Percentiles rank a stretch among this genome's conserved stretches.
phyloP scores from a whole-genome alignment of 192 early-diverging fungal species.

The Pilaira anomala region DNA sequence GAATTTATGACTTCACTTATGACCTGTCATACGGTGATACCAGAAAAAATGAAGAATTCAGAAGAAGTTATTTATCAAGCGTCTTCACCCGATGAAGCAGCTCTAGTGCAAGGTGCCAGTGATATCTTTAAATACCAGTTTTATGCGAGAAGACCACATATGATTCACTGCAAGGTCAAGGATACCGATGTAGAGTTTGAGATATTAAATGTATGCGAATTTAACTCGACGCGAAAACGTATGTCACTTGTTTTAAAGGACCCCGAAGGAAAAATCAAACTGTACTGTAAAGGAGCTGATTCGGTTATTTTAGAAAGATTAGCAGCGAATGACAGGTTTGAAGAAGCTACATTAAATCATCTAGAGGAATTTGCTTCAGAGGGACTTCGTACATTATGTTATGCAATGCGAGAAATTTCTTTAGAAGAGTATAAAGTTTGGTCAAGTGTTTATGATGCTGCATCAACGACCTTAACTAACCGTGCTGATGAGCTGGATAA shows the following conservation, averaged over 20 bases:
- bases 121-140: constrained; percentile 58
- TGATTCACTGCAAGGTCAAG: constrained; percentile 48
- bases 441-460: constrained; percentile 72
- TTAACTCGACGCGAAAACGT: constrained; percentile 92
- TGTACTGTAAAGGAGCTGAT: constrained; percentile 96
- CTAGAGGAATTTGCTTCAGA: constrained; percentile 87
- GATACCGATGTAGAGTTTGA: constrained; percentile 63
- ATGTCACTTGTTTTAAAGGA: constrained; percentile 87
- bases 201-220: constrained; percentile 91
- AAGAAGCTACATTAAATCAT: constrained; percentile 64
- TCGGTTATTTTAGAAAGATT: constrained; percentile 88
- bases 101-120: constrained; percentile 68
- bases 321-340: constrained; percentile 62
- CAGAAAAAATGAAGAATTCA: constrained; percentile 64
- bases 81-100: constrained; percentile 91
- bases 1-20: constrained; percentile 89
- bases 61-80: constrained; percentile 84
- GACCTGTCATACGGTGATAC: constrained; percentile 94
- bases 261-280: constrained; percentile 77
- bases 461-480: constrained; percentile 78
- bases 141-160: constrained; percentile 55
- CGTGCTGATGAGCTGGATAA: constrained; percentile 75
- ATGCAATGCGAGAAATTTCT: constrained; percentile 82
- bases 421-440: constrained; percentile 80
- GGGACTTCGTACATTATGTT: constrained; percentile 87